Percentiles rank a stretch among this genome's conserved stretches.
These are phyloP conservation scores for Xylariaceae sp. DNA, from an alignment of 2,329 filamentous ascomycete genomes.

Conservation along the genomic window DNA sequence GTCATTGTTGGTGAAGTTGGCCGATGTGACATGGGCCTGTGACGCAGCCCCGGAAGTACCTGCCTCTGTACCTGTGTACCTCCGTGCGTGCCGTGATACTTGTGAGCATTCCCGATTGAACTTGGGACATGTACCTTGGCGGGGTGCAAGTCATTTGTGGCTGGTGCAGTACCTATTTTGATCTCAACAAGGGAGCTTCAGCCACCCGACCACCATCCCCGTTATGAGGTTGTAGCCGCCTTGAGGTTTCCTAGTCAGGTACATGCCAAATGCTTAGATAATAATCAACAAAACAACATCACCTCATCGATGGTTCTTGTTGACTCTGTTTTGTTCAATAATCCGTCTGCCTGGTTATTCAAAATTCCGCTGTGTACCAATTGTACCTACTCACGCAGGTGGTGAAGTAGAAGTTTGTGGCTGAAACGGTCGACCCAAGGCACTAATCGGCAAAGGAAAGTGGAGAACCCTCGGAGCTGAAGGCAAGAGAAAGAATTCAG, in stretches of 20 bases:
- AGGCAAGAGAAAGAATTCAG: conserved; percentile 1
- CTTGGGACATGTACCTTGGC: no score
- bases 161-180: not conserved
- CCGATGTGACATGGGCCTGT: not conserved
- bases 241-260: not conserved
- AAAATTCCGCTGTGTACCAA: no score
- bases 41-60: not conserved
- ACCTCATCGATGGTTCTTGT: no score
- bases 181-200: not conserved
- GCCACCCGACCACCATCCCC: not conserved
- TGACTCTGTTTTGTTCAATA: not conserved
- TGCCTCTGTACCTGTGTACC: no score
- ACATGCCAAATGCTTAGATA: not conserved
- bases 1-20: no score
- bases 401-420: conserved; percentile 3
- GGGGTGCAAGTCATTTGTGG: not conserved
- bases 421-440: not conserved
- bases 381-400: no score
- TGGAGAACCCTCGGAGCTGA: conserved; percentile 8
- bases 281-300: not conserved
- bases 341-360: not conserved
- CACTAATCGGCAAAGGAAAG: conserved; percentile 1
- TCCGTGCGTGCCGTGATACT: no score
- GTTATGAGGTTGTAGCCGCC: not conserved
- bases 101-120: no score